Conservation (phyloP, 108 stramenopile species). For the Nannochloropsis oceanica region DNA sequence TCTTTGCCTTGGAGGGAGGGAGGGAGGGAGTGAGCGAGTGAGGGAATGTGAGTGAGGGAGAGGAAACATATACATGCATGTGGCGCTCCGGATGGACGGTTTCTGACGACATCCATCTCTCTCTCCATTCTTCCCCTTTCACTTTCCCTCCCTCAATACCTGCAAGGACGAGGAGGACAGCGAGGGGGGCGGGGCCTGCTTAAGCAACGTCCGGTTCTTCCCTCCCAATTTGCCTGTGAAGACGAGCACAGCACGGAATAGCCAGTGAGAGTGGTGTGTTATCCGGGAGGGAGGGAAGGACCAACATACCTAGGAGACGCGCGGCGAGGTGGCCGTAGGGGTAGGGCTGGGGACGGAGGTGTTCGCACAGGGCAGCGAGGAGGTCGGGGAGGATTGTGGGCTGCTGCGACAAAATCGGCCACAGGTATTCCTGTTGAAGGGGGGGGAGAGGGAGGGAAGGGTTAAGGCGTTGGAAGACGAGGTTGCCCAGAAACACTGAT, state of each 20-base stretch:
- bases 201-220: constrained; percentile 66
- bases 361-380: constrained; percentile 58
- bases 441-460: neutral
- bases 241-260: neutral
- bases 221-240: constrained; percentile 43
- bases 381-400: constrained; percentile 41
- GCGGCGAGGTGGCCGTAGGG: constrained; percentile 76
- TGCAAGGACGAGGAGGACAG: neutral
- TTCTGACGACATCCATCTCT: too few relatives aligned
- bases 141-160: neutral
- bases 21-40: neutral
- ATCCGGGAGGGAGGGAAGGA: too few relatives aligned
- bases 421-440: neutral
- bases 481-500: too few relatives aligned
- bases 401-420: constrained; percentile 1
- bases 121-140: too few relatives aligned
- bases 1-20: neutral
- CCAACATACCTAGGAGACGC: constrained; percentile 70
- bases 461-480: too few relatives aligned
- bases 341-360: constrained; percentile 79
- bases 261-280: neutral
- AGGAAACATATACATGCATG: too few relatives aligned
- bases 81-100: too few relatives aligned
- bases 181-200: constrained; percentile 12
- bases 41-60: neutral